A percentile compares a stretch with the other conserved stretches of the same genome.
Conservation (phyloP, 2,329 filamentous ascomycete genomes). For the Pseudopyrenochaeta lycopersici region DNA sequence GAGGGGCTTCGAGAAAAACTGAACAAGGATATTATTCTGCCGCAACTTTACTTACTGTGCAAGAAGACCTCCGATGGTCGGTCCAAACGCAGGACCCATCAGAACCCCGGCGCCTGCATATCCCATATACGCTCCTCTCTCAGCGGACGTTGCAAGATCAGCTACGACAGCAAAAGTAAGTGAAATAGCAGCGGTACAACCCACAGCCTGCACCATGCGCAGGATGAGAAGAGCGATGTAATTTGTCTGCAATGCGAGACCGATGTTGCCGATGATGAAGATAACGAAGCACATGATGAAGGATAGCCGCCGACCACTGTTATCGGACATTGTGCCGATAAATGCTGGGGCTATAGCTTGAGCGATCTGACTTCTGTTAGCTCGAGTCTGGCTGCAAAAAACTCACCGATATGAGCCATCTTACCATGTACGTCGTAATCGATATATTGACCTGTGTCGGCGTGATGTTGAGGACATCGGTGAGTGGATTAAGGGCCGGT, state of each 20-base stretch:
- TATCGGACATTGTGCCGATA: constrained; percentile 62
- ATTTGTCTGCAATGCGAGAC: constrained; percentile 48
- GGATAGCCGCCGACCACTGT: constrained; percentile 60
- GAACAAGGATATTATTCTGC: too few relatives aligned
- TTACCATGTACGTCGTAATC: constrained; percentile 59
- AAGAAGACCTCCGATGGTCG: constrained; percentile 45
- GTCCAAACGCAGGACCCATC: constrained; percentile 43
- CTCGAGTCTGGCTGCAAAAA: neutral
- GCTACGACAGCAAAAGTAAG: constrained; percentile 76
- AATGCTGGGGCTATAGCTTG: constrained; percentile 65
- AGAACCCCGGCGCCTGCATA: constrained; percentile 64
- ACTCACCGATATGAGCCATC: neutral
- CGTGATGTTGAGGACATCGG: constrained; percentile 52
- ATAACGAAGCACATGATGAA: constrained; percentile 57
- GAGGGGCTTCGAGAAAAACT: too few relatives aligned
- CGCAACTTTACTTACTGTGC: constrained; percentile 20
- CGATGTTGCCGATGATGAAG: constrained; percentile 48
- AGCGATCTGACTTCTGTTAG: constrained; percentile 35
- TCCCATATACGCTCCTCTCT: constrained; percentile 78
- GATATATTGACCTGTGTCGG: constrained; percentile 59
- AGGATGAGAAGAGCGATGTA: constrained; percentile 47
- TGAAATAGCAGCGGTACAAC: constrained; percentile 56
- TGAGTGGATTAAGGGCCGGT: constrained; percentile 46
- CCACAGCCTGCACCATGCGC: constrained; percentile 50
- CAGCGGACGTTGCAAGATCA: constrained; percentile 73